These are phyloP conservation scores for Hanseniaspora valbyensis DNA, from an alignment of 805 yeast species.

Conservation along the genomic window DNA sequence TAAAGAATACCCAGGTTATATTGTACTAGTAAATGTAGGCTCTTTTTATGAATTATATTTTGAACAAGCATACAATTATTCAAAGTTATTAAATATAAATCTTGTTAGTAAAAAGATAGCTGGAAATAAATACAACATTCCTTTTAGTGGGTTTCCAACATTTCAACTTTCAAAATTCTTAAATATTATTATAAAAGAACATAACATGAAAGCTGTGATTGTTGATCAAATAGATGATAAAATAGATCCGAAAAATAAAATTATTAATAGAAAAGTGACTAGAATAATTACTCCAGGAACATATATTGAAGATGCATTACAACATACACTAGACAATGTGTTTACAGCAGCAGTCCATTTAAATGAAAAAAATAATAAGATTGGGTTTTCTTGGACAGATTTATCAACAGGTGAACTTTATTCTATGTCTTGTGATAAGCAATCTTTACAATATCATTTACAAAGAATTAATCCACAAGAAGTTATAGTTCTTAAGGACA, in stretches of 20 bases:
- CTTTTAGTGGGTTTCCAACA: constrained; percentile 90
- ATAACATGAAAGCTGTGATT: constrained; percentile 63
- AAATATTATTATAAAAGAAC: constrained; percentile 57
- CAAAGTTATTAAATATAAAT: constrained; percentile 59
- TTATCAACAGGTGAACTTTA: constrained; percentile 69
- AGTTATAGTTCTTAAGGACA: constrained; percentile 45
- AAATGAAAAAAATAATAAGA: constrained; percentile 30
- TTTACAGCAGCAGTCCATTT: constrained; percentile 42
- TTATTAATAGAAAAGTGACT: constrained; percentile 46
- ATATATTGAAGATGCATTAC: constrained; percentile 70
- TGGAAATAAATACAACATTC: constrained; percentile 31
- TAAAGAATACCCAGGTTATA: constrained; percentile 40
- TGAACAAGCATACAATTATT: constrained; percentile 71
- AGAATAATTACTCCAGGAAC: constrained; percentile 90
- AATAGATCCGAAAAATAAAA: background rate
- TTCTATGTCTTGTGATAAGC: background rate
- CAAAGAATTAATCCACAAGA: constrained; percentile 76
- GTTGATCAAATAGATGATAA: constrained; percentile 50
- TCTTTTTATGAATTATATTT: constrained; percentile 80
- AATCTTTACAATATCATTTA: constrained; percentile 25
- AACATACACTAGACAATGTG: constrained; percentile 55
- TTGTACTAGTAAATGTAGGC: constrained; percentile 72
- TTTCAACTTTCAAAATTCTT: constrained; percentile 61
- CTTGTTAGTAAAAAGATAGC: constrained; percentile 47
- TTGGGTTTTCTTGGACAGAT: constrained; percentile 85